A percentile compares a stretch with the other conserved stretches of the same genome.
phyloP scores from a whole-genome alignment of 176 grass and related monocot species.

The Aegilops sharonensis region DNA sequence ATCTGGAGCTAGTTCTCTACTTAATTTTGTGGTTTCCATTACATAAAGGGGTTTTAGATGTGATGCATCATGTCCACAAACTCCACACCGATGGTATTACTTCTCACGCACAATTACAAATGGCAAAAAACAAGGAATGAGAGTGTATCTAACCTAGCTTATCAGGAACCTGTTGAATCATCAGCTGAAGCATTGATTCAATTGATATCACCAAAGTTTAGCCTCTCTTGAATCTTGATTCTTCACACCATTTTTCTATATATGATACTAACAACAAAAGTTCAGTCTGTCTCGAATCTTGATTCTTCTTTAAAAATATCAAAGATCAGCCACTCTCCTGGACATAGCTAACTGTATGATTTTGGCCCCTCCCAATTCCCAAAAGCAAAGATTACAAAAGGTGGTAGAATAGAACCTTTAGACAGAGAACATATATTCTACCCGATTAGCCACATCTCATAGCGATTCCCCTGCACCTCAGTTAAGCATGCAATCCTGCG shows the following conservation, averaged over 20 bases:
- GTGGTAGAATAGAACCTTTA: background rate
- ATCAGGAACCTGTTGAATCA: background rate
- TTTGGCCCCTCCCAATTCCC: slow-evolving; percentile 7
- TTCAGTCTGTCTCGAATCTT: no score
- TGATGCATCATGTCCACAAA: no score
- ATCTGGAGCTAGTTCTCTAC: background rate
- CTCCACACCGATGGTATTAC: background rate
- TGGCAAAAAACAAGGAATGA: background rate
- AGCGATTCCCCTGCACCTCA: background rate
- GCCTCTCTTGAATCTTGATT: no score
- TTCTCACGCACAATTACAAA: background rate
- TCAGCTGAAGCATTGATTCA: background rate
- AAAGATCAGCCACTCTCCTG: background rate
- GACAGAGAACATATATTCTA: background rate
- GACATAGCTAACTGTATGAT: background rate
- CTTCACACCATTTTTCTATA: no score
- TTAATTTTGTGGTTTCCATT: background rate
- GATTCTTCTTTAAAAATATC: background rate
- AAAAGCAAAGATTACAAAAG: slow-evolving; percentile 19
- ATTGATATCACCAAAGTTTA: no score
- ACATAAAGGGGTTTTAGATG: background rate
- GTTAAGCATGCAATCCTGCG: background rate
- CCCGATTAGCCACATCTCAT: background rate
- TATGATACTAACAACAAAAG: no score
- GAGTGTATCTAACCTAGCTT: background rate